Percentiles rank a stretch among this genome's conserved stretches.
phyloP scores from a whole-genome alignment of 2,329 filamentous ascomycete genomes.

The Penicillium sp. region DNA sequence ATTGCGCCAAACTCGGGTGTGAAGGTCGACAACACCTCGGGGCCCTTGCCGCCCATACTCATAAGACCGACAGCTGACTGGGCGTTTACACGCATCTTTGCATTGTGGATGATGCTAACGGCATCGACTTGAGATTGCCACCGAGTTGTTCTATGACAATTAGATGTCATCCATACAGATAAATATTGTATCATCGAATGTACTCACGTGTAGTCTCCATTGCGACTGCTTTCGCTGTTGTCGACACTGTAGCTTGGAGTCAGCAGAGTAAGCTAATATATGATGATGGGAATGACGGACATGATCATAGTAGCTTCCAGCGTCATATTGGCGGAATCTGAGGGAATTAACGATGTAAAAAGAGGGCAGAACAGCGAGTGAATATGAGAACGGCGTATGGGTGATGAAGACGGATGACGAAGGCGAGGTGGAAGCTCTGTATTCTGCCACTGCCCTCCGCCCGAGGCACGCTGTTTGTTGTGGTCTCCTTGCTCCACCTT shows the following conservation, averaged over 20 bases:
- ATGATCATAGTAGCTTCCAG: slow-evolving; percentile 99
- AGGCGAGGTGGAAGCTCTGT: slow-evolving; percentile 27
- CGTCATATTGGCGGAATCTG: slow-evolving; percentile 70
- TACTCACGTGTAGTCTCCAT: slow-evolving; percentile 76
- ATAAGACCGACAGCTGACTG: slow-evolving; percentile 97
- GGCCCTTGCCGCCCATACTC: slow-evolving; percentile 98
- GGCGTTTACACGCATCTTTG: slow-evolving; percentile 90
- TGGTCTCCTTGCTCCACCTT: slow-evolving; percentile 18
- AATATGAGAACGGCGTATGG: slow-evolving; percentile 7
- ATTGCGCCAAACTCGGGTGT: slow-evolving; percentile 97
- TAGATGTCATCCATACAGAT: slow-evolving; percentile 2
- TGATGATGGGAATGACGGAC: slow-evolving; percentile 34
- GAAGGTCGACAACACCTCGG: slow-evolving; percentile 92
- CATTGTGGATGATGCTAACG: slow-evolving; percentile 90
- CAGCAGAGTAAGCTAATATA: slow-evolving; percentile 14
- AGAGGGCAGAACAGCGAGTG: slow-evolving; percentile 10
- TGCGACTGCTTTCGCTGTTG: slow-evolving; percentile 98
- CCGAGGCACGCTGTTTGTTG: slow-evolving; percentile 24
- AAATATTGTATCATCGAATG: background rate
- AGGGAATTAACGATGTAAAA: slow-evolving; percentile 8
- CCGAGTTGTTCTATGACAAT: slow-evolving; percentile 71
- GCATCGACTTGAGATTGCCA: slow-evolving; percentile 97
- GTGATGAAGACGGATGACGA: slow-evolving; percentile 27
- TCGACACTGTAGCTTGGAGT: slow-evolving; percentile 63
- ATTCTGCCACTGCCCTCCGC: slow-evolving; percentile 23